phyloP scores from a whole-genome alignment of 2,329 filamentous ascomycete genomes.

The Alternaria triticimaculans region DNA sequence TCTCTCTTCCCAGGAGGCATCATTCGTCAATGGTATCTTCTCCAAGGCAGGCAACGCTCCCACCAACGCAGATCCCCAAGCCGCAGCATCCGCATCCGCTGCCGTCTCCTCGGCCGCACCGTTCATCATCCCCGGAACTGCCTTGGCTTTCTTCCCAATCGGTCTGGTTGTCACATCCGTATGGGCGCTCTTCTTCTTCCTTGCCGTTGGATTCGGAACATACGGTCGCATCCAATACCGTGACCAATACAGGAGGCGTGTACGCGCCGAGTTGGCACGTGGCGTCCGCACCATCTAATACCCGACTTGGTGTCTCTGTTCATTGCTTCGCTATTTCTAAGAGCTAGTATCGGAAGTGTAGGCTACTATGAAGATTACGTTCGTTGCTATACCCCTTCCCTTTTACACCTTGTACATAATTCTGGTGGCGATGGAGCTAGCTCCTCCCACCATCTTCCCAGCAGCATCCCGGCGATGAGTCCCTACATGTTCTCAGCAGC shows the following conservation, averaged over 20 bases:
- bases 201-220: constrained; percentile 67
- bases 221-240: constrained; percentile 70
- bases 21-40: constrained; percentile 75
- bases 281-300: constrained; percentile 46
- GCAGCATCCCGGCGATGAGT: constrained; percentile 6
- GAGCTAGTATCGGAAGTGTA: constrained; percentile 3
- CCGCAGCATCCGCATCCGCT: constrained; percentile 47
- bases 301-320: background rate
- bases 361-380: constrained; percentile 19
- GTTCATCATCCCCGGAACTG: constrained; percentile 73
- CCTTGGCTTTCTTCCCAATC: constrained; percentile 72
- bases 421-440: constrained; percentile 8
- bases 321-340: background rate
- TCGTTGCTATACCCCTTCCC: constrained; percentile 24
- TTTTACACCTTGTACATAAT: constrained; percentile 31
- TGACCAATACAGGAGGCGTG: constrained; percentile 65
- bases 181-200: constrained; percentile 65
- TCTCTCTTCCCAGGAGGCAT: constrained; percentile 72
- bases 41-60: constrained; percentile 59
- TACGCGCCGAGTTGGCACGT: constrained; percentile 50
- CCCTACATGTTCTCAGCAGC: background rate
- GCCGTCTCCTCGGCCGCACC: constrained; percentile 54
- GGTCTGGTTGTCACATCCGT: constrained; percentile 70
- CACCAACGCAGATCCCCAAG: constrained; percentile 56
- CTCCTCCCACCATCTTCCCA: background rate